Base-by-base conservation (phyloP, 148 eudicot genomes). In the Vaccinium darrowii region DNA sequence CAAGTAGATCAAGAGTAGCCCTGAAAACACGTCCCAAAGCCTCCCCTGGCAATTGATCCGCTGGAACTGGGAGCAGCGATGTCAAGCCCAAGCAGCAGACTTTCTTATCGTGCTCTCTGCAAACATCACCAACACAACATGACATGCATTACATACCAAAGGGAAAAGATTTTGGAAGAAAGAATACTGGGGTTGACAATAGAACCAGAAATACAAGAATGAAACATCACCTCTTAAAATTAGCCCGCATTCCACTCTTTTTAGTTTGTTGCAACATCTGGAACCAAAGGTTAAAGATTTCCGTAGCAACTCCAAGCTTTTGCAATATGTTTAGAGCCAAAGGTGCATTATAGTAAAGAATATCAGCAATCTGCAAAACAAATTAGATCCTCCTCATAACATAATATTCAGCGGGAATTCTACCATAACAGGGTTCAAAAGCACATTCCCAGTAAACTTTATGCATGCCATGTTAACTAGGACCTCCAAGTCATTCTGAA, bases 11-110 rank as follows among this genome's bases (percentile, higher is more conserved):
- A 63, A 97, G 96, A 27, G 93, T 90, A 81, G 96, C 94, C 89
- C 92, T 88, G 82, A 97, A 97, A 86, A 97, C 84, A 88, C 99
- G 99, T 62, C 95, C 95, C 47, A 95, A 87, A 53, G 99, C 98
- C 71, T 97, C 99, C 51, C 85, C 90, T 57, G 98, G 98, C 85
- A 97, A 88, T 89, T 93, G 99, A 36, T 91, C 98, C 57, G 90
- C 90, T 85, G 98, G 96, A 89, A 95, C 98, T 75, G 95, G 89
- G 80, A 97, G 89, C 87, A 97, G 86, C 1, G 98, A 93, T 69
- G 91, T 97, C 90, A 97, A 90, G 82, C 99, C 99, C 95, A 97
- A 91, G 84, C 98, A 97, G 90, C 99, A 97, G 27, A 97, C 96
- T 83, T 97, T 97, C 88, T 97, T 97, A 85, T 95, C 98, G 84